A percentile compares a stretch with the other conserved stretches of the same genome.
Conservation (phyloP, 2,329 filamentous ascomycete genomes). For the Nothomitra cinnamomea region DNA sequence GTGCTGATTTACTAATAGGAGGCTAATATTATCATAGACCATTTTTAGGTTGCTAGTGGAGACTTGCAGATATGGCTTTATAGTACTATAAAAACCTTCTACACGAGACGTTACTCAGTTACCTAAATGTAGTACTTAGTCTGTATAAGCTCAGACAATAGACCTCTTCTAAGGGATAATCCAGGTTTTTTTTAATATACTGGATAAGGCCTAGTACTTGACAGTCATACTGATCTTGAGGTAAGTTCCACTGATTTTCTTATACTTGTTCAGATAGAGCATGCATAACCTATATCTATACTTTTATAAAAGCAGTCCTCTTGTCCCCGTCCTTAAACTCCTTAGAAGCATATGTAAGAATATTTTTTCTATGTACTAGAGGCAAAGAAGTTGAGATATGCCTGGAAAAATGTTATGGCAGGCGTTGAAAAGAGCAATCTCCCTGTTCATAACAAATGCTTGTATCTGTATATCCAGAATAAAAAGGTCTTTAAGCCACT, state of each 20-base stretch:
- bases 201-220: not conserved
- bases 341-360: not conserved
- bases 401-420: not conserved
- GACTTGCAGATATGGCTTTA: not conserved
- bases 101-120: not conserved
- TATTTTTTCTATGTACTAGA: slow-evolving; percentile 1
- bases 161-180: not conserved
- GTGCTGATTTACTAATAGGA: no score
- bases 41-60: not conserved
- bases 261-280: no score
- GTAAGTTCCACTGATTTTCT: no score
- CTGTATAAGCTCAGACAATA: not conserved
- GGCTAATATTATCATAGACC: not conserved
- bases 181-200: not conserved
- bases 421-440: not conserved
- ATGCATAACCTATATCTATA: not conserved
- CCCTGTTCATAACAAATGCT: not conserved
- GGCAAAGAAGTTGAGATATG: not conserved
- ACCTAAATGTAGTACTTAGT: not conserved
- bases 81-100: not conserved
- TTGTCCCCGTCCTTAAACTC: not conserved
- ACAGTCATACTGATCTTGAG: no score
- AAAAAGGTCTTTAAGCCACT: not conserved
- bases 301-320: not conserved
- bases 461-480: no score